Evolutionary conservation across 768 basidiomycete genomes (phyloP), one percentile per base, ranked within the genome.

Genomic region (Termitomyces sp.): DNA sequence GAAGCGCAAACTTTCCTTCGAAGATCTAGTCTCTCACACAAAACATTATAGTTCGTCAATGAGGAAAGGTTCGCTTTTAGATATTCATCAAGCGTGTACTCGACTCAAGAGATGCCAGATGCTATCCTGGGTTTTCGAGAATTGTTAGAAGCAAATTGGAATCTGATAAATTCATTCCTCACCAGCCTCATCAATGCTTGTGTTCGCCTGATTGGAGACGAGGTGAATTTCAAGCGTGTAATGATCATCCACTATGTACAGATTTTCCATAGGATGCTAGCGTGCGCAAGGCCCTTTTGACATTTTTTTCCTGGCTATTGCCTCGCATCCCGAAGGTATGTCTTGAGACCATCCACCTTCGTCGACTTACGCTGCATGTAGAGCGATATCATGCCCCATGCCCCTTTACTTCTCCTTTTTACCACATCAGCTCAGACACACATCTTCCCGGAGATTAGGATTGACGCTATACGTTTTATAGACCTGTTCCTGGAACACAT

Each of bases 391-490:
- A 60, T 75, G 0, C 94, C 95, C 5, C 92, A 97, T 67, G 78
- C 88, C 0, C 77, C 91, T 1, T 67, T 86, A 0, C 76, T 98
- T 5, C 77, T 98, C 26, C 82, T 98, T 16, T 96, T 95, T 69
- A 85, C 86, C 0, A 87, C 91, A 6, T 96, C 95, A 10, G 93
- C 93, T 0, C 89, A 95, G 70, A 95, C 93, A 0, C 91, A 95
- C 66, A 96, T 98, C 50, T 97, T 95, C 70, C 95, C 95, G 23
- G 93, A 96, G 71, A 93, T 98, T 60, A 83, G 94, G 16, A 81
- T 98, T 41, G 95, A 98, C 68, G 92, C 93, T 3, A 79, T 96
- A 56, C 85, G 87, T 13, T 84, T 93, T 64, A 72, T 98, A 46
- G 82, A 90, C 65, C 69, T 95, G 26, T 79, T 93, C 43, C 78